Base-by-base conservation (phyloP, 2,329 filamentous ascomycete species). In the Dactylellina sp. region DNA sequence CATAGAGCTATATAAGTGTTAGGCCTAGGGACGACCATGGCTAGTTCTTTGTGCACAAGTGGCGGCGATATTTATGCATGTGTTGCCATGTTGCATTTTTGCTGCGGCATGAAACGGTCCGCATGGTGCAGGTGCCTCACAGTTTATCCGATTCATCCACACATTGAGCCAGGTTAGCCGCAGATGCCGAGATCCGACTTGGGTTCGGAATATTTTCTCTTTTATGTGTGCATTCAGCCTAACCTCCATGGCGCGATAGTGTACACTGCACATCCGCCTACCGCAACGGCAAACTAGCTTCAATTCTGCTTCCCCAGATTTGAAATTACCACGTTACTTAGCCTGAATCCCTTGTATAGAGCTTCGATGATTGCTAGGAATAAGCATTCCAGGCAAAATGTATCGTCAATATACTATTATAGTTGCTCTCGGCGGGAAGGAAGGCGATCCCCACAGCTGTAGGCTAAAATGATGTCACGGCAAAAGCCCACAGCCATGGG, bases 61-160 rank as follows among this genome's bases (percentile, higher is more conserved):
- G n/a, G n/a, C n/a, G n/a, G n/a, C n/a, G n/a, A n/a, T n/a, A n/a
- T n/a, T n/a, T n/a, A n/a, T n/a, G n/a, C n/a, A n/a, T 9, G 28
- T 9, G 28, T 32, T 32, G 28, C 4, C 28, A 4, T 32, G 28
- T 32, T 32, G 28, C 9, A 32, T 32, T 32, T 32, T 32, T 32
- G 28, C 28, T 32, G 9, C 5, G 28, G 28, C 28, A 32, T 32
- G 28, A 4, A 32, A 32, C 9, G 28, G 9, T 32, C 4, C 5
- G 28, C 28, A 32, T 4, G 9, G 4, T 32, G 5, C 28, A 32
- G 28, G 9, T 32, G 28, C 28, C 28, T n/a, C n/a, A n/a, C 62
- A 66, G 62, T 66, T 68, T 68, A 68, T 60, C 63, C 63, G 63
- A 24, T 59, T 68, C 63, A 60, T 28, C 63, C 63, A 60, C n/a